phyloP scores from a whole-genome alignment of 2,329 filamentous ascomycete genomes.

The Sarocladiaceae sp. region DNA sequence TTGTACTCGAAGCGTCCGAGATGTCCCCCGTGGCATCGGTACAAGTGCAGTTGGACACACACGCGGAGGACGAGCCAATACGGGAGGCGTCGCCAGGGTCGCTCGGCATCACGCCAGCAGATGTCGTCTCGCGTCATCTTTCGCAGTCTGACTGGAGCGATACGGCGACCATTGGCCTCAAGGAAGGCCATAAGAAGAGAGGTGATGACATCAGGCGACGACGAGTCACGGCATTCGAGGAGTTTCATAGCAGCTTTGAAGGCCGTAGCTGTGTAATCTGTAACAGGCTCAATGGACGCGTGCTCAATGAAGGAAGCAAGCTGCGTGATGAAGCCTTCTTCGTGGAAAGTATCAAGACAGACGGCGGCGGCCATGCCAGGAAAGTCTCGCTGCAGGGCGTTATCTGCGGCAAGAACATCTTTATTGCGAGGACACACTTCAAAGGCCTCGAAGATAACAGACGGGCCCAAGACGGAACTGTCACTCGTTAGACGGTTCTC shows the following conservation, averaged over 20 bases:
- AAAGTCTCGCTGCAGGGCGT: slow-evolving; percentile 52
- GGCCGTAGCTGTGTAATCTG: slow-evolving; percentile 44
- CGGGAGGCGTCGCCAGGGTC: slow-evolving; percentile 57
- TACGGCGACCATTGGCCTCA: slow-evolving; percentile 43
- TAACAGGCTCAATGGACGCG: slow-evolving; percentile 46
- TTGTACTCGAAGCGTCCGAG: slow-evolving; percentile 43
- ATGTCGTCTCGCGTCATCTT: slow-evolving; percentile 62
- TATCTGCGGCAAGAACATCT: slow-evolving; percentile 42
- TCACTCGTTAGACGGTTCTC: not conserved
- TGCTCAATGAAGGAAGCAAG: slow-evolving; percentile 50
- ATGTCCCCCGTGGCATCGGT: slow-evolving; percentile 23
- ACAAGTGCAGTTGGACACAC: slow-evolving; percentile 45
- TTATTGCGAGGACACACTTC: slow-evolving; percentile 50
- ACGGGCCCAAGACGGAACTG: slow-evolving; percentile 19
- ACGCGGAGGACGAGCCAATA: slow-evolving; percentile 59
- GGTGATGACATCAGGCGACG: slow-evolving; percentile 51
- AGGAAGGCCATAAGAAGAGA: slow-evolving; percentile 56
- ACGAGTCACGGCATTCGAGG: slow-evolving; percentile 52
- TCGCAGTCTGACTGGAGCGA: slow-evolving; percentile 32
- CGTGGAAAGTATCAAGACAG: slow-evolving; percentile 23
- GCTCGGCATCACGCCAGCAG: slow-evolving; percentile 35
- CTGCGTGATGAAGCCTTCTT: slow-evolving; percentile 15
- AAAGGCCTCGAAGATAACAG: slow-evolving; percentile 46
- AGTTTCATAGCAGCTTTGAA: slow-evolving; percentile 44
- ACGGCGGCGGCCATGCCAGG: slow-evolving; percentile 47